phyloP scores from a whole-genome alignment of 192 early-diverging fungal species.

The Phycomyces nitens region DNA sequence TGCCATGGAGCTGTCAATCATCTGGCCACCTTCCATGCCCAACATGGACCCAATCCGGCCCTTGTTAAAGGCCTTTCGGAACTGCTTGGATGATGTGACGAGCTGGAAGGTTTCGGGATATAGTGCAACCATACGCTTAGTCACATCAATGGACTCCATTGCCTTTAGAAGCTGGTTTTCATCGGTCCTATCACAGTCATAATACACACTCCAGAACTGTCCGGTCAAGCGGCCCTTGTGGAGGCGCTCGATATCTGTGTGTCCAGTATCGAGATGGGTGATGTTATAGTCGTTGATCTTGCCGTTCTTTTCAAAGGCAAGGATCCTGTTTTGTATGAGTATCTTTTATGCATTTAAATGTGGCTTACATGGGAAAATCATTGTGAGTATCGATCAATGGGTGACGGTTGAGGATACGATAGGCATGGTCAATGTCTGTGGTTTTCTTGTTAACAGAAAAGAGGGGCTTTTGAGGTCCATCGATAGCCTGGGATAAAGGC shows the following conservation, averaged over 20 bases:
- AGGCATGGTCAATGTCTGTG: slow-evolving; percentile 7
- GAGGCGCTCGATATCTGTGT: slow-evolving; percentile 29
- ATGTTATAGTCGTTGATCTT: slow-evolving; percentile 28
- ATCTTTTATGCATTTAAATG: too few relatives aligned
- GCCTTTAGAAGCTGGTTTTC: slow-evolving; percentile 31
- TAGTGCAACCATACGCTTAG: slow-evolving; percentile 50
- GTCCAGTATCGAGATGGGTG: slow-evolving; percentile 18
- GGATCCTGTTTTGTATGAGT: slow-evolving; percentile 17
- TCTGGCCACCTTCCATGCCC: slow-evolving; percentile 67
- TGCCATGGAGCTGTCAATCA: slow-evolving; percentile 56
- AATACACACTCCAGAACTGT: slow-evolving; percentile 39
- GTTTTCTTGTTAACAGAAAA: neutral
- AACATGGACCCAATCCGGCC: slow-evolving; percentile 58
- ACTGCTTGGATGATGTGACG: slow-evolving; percentile 40
- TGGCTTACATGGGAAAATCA: slow-evolving; percentile 34
- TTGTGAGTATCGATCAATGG: slow-evolving; percentile 37
- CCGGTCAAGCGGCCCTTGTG: slow-evolving; percentile 29
- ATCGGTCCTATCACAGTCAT: slow-evolving; percentile 18
- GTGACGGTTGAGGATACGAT: slow-evolving; percentile 17
- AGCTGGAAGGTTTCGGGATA: slow-evolving; percentile 48
- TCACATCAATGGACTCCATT: slow-evolving; percentile 57
- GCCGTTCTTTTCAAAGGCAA: slow-evolving; percentile 27
- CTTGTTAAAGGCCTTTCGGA: slow-evolving; percentile 34
- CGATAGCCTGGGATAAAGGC: neutral
- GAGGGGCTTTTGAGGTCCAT: neutral